A percentile compares a stretch with the other conserved stretches of the same genome.
Evolutionary conservation across 225 moss, liverwort and hornwort species (phyloP).

Genomic region (Sphagnum contortum): DNA sequence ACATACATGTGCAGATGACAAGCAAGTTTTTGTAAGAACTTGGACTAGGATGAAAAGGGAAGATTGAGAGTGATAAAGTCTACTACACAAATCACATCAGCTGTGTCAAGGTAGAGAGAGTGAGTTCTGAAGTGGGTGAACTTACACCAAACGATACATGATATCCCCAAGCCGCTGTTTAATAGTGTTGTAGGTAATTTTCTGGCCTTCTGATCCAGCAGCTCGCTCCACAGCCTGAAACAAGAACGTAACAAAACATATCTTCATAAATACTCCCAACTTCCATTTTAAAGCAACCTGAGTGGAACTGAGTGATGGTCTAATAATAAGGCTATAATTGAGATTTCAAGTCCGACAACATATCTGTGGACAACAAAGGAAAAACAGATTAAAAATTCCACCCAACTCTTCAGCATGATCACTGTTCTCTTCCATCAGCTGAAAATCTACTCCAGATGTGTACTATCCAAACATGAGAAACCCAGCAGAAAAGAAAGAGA

Average conservation of each 20-base stretch:
- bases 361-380: not conserved
- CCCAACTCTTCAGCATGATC: too few relatives aligned
- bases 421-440: too few relatives aligned
- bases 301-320: too few relatives aligned
- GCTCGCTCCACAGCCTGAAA: slow-evolving; percentile 90
- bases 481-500: too few relatives aligned
- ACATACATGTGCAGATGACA: too few relatives aligned
- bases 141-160: slow-evolving; percentile 82
- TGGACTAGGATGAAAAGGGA: not conserved
- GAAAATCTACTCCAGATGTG: too few relatives aligned
- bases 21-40: too few relatives aligned
- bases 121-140: not conserved
- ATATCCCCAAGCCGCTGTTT: slow-evolving; percentile 81
- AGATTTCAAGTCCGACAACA: not conserved
- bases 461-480: too few relatives aligned
- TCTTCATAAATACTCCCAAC: not conserved
- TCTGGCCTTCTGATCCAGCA: slow-evolving; percentile 89
- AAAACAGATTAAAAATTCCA: too few relatives aligned
- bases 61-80: not conserved
- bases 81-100: too few relatives aligned
- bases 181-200: slow-evolving; percentile 76
- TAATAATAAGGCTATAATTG: not conserved
- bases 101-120: not conserved
- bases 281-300: too few relatives aligned
- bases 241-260: not conserved